These are phyloP conservation scores for Coemansia sp. DNA, from an alignment of 192 early-diverging fungal genomes.

Conservation along the genomic window DNA sequence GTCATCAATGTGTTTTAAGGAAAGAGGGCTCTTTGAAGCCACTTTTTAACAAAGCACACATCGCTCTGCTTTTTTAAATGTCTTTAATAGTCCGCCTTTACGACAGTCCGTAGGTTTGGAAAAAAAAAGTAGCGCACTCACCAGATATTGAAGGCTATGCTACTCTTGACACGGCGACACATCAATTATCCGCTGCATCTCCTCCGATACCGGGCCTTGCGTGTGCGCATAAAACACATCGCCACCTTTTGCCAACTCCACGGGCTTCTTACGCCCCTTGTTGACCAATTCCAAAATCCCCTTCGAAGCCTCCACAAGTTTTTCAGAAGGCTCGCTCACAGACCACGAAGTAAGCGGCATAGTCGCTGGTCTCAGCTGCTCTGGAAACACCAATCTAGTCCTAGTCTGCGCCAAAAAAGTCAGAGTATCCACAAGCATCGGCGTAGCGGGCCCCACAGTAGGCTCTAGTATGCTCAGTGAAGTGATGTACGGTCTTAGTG, in stretches of 20 bases:
- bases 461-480: conserved; percentile 4
- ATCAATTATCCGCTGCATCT: conserved; percentile 36
- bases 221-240: conserved; percentile 42
- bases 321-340: neutral
- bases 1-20: no score
- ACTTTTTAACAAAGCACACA: no score
- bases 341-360: conserved; percentile 43
- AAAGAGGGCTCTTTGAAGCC: no score
- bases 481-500: conserved; percentile 36
- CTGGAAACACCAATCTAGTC: conserved; percentile 33
- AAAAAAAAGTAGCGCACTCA: no score
- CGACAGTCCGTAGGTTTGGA: no score
- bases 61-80: no score
- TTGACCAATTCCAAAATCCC: conserved; percentile 32
- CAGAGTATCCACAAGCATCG: conserved; percentile 40
- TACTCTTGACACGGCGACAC: conserved; percentile 20
- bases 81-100: no score
- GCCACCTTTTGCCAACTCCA: conserved; percentile 19
- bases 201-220: conserved; percentile 17
- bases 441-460: conserved; percentile 10
- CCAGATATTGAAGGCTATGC: neutral
- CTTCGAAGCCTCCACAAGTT: neutral
- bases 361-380: conserved; percentile 25
- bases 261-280: neutral
- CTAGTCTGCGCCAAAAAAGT: conserved; percentile 27